These are phyloP conservation scores for Chlamydomonas schloesseri DNA, from an alignment of 139 green algal species.

Conservation along the genomic window DNA sequence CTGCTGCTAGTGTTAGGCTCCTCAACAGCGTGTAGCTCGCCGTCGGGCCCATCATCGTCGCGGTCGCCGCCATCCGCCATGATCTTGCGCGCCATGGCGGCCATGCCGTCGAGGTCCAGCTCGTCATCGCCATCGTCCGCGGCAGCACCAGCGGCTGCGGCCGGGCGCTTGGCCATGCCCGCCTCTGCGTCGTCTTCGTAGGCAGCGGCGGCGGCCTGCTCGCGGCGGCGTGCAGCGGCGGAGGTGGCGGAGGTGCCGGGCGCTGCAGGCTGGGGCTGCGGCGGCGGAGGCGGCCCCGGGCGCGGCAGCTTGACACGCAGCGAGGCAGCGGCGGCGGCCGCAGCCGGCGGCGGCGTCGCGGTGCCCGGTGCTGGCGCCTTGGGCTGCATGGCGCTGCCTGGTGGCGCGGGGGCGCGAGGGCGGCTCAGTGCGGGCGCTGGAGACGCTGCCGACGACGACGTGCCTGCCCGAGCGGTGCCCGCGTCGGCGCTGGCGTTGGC, in stretches of 20 bases:
- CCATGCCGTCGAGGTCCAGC: conserved; percentile 6
- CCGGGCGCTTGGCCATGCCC: not conserved
- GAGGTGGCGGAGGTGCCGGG: not conserved
- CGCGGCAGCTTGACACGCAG: not conserved
- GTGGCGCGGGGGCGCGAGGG: not conserved
- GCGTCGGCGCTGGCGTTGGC: not conserved
- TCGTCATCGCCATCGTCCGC: not conserved
- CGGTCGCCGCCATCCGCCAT: not conserved
- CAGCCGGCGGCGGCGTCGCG: not conserved
- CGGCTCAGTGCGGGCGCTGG: not conserved
- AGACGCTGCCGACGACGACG: not conserved
- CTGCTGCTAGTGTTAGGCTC: too few species aligned
- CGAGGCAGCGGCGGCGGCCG: too few species aligned
- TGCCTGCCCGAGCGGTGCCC: not conserved
- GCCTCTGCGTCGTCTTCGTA: not conserved
- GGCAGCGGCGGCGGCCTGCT: not conserved
- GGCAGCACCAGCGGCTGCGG: conserved; percentile 24
- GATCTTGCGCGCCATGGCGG: conserved; percentile 23
- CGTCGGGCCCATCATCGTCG: not conserved
- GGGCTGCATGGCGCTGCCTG: not conserved
- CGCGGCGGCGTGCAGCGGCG: not conserved
- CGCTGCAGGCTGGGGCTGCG: not conserved
- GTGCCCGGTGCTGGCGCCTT: not conserved
- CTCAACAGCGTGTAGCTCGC: not conserved
- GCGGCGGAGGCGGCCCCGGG: too few species aligned